Conservation (phyloP, 2,329 filamentous ascomycete genomes). For the Lachnellula hyalina region DNA sequence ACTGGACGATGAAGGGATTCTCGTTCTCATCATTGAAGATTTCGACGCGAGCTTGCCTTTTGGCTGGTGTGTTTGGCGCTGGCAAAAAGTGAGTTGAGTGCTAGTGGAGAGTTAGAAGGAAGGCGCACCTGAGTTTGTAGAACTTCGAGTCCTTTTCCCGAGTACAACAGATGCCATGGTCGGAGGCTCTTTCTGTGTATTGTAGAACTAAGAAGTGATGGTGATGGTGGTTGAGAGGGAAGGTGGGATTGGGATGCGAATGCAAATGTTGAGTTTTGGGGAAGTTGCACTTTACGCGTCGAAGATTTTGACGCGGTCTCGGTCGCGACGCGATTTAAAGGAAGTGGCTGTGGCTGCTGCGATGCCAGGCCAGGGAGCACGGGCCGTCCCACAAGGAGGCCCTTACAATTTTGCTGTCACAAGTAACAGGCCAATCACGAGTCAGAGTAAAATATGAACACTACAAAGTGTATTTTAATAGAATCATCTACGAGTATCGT, state of each 20-base stretch:
- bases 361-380: not conserved
- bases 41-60: conserved; percentile 37
- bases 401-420: not conserved
- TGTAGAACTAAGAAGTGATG: conserved; percentile 5
- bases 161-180: conserved; percentile 35
- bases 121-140: conserved; percentile 33
- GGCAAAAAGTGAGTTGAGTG: conserved; percentile 9
- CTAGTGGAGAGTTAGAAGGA: conserved; percentile 5
- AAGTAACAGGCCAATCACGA: too few species aligned
- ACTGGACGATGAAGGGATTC: conserved; percentile 46
- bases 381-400: not conserved
- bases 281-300: not conserved
- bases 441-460: too few species aligned
- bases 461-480: too few species aligned
- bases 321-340: not conserved
- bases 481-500: too few species aligned
- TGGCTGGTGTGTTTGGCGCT: conserved; percentile 33
- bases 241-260: conserved; percentile 7
- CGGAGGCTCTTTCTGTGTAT: conserved; percentile 12
- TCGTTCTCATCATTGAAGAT: conserved; percentile 62
- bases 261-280: not conserved
- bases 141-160: conserved; percentile 42
- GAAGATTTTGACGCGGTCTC: not conserved
- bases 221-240: conserved; percentile 5
- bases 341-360: not conserved